A percentile compares a stretch with the other conserved stretches of the same genome.
Evolutionary conservation across 2,329 filamentous ascomycete species (phyloP).

Genomic region (Sarocladiaceae sp.): DNA sequence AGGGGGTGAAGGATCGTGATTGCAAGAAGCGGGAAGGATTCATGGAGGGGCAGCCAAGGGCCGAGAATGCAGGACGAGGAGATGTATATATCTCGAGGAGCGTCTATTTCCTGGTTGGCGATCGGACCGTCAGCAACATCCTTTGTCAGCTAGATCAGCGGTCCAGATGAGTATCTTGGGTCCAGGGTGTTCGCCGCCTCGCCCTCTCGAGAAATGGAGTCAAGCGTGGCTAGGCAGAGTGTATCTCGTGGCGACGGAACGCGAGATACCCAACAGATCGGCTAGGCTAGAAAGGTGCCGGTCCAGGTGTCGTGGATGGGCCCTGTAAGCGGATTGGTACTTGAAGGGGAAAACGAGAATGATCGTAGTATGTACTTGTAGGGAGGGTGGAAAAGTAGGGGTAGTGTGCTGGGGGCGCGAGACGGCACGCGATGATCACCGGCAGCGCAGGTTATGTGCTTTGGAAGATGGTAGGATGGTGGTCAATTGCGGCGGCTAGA

Average conservation of each 20-base stretch:
- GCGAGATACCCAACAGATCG: neutral
- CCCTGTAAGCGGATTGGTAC: conserved; percentile 3
- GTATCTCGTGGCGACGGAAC: neutral
- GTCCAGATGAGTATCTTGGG: neutral
- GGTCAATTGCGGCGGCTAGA: no score
- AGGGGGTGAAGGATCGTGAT: neutral
- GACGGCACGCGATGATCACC: conserved; percentile 1
- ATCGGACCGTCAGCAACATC: conserved; percentile 5
- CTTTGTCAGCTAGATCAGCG: conserved; percentile 3
- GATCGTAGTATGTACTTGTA: no score
- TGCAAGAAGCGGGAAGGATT: neutral
- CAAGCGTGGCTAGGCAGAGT: neutral
- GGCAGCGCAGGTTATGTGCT: neutral
- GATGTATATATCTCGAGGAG: conserved; percentile 4
- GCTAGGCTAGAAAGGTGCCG: neutral
- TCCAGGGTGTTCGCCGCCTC: neutral
- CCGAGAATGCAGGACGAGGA: neutral
- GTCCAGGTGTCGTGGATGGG: neutral
- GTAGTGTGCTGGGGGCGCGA: neutral
- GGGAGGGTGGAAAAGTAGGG: neutral
- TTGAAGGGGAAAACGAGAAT: neutral
- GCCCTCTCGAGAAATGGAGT: neutral
- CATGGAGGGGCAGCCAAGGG: neutral
- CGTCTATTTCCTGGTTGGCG: neutral
- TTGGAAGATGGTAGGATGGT: no score